Percentiles rank a stretch among this genome's conserved stretches.
These are phyloP conservation scores for Penicillium cinerascens DNA, from an alignment of 495 filamentous ascomycete genomes.

Conservation along the genomic window DNA sequence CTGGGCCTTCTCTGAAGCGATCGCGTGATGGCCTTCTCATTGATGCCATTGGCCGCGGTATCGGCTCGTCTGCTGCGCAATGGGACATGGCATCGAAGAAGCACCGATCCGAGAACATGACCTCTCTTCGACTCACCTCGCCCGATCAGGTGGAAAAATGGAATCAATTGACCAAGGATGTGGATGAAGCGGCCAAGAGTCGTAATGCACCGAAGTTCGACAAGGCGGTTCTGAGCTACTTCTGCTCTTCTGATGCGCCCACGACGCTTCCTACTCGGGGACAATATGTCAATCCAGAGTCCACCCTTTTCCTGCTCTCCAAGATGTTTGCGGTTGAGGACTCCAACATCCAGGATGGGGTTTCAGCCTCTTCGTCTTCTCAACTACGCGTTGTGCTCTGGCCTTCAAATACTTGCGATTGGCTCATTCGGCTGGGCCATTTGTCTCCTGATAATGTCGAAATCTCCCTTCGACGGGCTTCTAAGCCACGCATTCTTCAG, in stretches of 20 bases:
- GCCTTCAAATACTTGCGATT: slow-evolving; percentile 52
- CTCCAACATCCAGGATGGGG: slow-evolving; percentile 10
- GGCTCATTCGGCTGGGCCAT: slow-evolving; percentile 61
- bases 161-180: slow-evolving; percentile 28
- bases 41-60: slow-evolving; percentile 63
- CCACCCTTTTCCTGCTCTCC: slow-evolving; percentile 49
- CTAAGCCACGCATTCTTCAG: slow-evolving; percentile 41
- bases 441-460: slow-evolving; percentile 59
- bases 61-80: slow-evolving; percentile 34
- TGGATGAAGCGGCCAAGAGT: slow-evolving; percentile 26
- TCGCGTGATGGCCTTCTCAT: slow-evolving; percentile 65
- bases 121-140: slow-evolving; percentile 31
- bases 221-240: slow-evolving; percentile 36
- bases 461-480: slow-evolving; percentile 51
- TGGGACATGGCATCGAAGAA: slow-evolving; percentile 37
- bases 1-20: slow-evolving; percentile 52
- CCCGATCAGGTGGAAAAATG: slow-evolving; percentile 36
- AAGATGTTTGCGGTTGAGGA: slow-evolving; percentile 50
- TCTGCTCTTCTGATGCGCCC: slow-evolving; percentile 21
- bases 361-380: slow-evolving; percentile 24
- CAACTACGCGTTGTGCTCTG: slow-evolving; percentile 48
- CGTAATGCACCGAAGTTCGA: slow-evolving; percentile 35
- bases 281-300: slow-evolving; percentile 38
- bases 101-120: slow-evolving; percentile 29
- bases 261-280: slow-evolving; percentile 18